Evolutionary conservation across 2,329 filamentous ascomycete genomes (phyloP), one percentile per base, ranked within the genome.

Genomic region (Rhinocladiella mackenziei): DNA sequence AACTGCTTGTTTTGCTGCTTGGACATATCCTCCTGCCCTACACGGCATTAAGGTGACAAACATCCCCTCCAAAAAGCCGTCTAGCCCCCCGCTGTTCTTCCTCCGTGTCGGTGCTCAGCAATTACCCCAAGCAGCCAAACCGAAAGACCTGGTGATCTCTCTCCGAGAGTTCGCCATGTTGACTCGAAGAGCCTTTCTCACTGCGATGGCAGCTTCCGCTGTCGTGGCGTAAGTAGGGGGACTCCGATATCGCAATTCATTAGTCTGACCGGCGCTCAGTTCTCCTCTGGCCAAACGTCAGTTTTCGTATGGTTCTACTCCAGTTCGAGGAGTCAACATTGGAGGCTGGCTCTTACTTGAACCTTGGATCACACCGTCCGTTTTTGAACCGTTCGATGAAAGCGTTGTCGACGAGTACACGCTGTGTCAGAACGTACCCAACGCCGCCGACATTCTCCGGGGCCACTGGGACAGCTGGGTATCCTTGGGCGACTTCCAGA

Each of bases 331-430:
- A 42, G 79, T 83, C 20, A 84, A 83, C 58, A 67, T 82, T 4
- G 78, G 80, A 40, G 80, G 80, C 22, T 81, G 78, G 77, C 73
- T 81, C 33, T 75, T 82, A 5, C 66, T 80, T 4, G 78, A 82
- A 62, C 78, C 78, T 11, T 80, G 77, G 77, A 81, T 81, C 41
- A 81, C 77, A 2, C 78, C 78, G 2, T 78, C 74, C 11, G 66
- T 82, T 45, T 82, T 81, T 55, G 71, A 78, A 34, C 60, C 61
- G 13, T 64, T 60, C 30, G 70, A 61, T 3, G 69, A 67, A 20
- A 65, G 65, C 34, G 67, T 60, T 29, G 76, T 76, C 2, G 80
- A 83, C 54, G 79, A 81, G 55, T 80, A 70, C 59, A 75, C 73
- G 0, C 62, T 77, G 30, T 71, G 68, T 39, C 60, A 72, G 36